phyloP scores from a whole-genome alignment of 805 yeast genomes.

The Cyberlindnera veronae region DNA sequence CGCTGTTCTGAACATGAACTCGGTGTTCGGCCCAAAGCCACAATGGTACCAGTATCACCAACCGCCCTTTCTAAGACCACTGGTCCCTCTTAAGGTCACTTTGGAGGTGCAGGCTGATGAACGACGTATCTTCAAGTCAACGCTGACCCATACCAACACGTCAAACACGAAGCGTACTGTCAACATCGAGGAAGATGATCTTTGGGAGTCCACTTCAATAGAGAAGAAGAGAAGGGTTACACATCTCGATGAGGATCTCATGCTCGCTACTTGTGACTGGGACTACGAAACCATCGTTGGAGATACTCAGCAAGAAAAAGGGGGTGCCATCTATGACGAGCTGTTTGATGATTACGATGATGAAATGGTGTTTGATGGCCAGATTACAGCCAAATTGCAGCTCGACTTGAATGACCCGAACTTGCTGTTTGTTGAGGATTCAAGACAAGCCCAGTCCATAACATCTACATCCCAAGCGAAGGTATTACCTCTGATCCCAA shows the following conservation, averaged over 20 bases:
- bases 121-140: slow-evolving; percentile 45
- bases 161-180: slow-evolving; percentile 15
- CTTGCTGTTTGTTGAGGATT: slow-evolving; percentile 59
- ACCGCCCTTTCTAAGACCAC: slow-evolving; percentile 27
- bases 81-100: slow-evolving; percentile 55
- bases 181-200: not conserved
- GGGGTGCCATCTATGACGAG: slow-evolving; percentile 7
- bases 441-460: too few relatives aligned
- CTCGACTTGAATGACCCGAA: slow-evolving; percentile 88
- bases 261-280: slow-evolving; percentile 77
- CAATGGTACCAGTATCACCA: slow-evolving; percentile 51
- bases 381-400: slow-evolving; percentile 37
- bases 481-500: slow-evolving; percentile 38
- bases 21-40: slow-evolving; percentile 63
- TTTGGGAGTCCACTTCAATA: slow-evolving; percentile 12
- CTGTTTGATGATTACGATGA: slow-evolving; percentile 51
- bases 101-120: slow-evolving; percentile 66
- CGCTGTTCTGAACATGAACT: slow-evolving; percentile 59
- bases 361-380: slow-evolving; percentile 74
- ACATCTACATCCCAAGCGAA: slow-evolving; percentile 4
- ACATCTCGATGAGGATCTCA: slow-evolving; percentile 44
- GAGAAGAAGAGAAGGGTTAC: slow-evolving; percentile 15
- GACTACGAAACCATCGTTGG: slow-evolving; percentile 61
- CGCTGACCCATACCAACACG: slow-evolving; percentile 14
- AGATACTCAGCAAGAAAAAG: slow-evolving; percentile 27